Percentiles rank a stretch among this genome's conserved stretches.
phyloP scores from a whole-genome alignment of 768 basidiomycete genomes.

The Pisolithus tinctorius region DNA sequence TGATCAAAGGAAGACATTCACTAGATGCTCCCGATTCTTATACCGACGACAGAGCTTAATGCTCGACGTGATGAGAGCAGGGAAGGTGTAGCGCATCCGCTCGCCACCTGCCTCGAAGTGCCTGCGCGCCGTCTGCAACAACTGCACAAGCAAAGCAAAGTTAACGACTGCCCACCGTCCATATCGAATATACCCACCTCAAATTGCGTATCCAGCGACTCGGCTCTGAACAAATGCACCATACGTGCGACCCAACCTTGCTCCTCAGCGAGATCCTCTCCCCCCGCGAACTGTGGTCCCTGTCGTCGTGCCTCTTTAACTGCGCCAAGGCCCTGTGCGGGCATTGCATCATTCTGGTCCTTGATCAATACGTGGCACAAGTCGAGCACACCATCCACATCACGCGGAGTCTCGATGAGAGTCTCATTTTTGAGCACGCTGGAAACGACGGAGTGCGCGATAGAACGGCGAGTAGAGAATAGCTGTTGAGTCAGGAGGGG shows the following conservation, averaged over 20 bases:
- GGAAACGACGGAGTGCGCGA: constrained; percentile 92
- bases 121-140: constrained; percentile 84
- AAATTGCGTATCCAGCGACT: constrained; percentile 83
- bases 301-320: constrained; percentile 46
- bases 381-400: constrained; percentile 90
- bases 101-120: constrained; percentile 92
- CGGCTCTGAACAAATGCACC: constrained; percentile 91
- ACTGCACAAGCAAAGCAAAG: constrained; percentile 39
- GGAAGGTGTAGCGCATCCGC: constrained; percentile 94
- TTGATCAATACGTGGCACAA: constrained; percentile 89
- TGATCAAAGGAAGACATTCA: constrained; percentile 14
- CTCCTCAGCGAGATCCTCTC: constrained; percentile 94
- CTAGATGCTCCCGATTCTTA: constrained; percentile 72
- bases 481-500: constrained; percentile 81
- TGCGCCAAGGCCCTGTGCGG: constrained; percentile 21
- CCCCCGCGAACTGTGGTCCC: constrained; percentile 57
- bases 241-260: constrained; percentile 98
- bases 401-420: constrained; percentile 86
- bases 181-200: constrained; percentile 46
- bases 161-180: neutral
- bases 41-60: constrained; percentile 92
- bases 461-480: constrained; percentile 83
- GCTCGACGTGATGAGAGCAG: constrained; percentile 87
- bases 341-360: constrained; percentile 62
- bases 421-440: constrained; percentile 97